Conservation (phyloP, 2,329 filamentous ascomycete species). For the Ustulina deusta region DNA sequence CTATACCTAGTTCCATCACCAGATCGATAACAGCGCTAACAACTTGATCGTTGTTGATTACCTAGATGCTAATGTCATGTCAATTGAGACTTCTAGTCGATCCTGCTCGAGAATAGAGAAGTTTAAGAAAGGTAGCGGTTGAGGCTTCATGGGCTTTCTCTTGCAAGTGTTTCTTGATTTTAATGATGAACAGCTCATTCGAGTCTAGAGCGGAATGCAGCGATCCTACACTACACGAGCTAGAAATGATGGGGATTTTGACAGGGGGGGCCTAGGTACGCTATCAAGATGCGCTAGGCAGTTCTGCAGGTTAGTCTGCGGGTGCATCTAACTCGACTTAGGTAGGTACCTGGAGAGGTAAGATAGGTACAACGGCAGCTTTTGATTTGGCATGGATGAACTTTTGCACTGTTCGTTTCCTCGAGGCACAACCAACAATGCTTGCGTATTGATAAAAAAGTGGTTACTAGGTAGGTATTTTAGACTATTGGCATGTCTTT, state of each 20-base stretch:
- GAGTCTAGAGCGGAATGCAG: constrained; percentile 14
- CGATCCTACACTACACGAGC: constrained; percentile 2
- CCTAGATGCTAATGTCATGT: neutral
- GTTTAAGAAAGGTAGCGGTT: neutral
- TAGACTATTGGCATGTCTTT: neutral
- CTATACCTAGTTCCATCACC: neutral
- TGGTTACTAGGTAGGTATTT: too few species aligned
- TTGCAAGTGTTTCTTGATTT: constrained; percentile 5
- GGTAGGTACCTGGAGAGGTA: neutral
- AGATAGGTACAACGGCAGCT: too few species aligned
- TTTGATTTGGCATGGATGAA: too few species aligned
- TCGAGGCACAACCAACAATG: too few species aligned
- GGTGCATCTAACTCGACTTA: neutral
- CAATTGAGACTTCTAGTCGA: neutral
- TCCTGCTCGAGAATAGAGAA: too few species aligned
- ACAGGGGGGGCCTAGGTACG: neutral
- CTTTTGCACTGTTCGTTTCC: too few species aligned
- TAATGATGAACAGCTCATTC: constrained; percentile 1
- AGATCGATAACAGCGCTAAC: neutral
- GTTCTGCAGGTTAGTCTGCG: constrained; percentile 5
- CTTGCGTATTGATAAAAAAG: too few species aligned
- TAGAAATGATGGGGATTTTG: neutral
- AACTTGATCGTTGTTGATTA: neutral
- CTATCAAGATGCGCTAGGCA: neutral
- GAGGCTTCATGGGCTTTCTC: neutral